Evolutionary conservation across 176 grass and related monocot genomes (phyloP).

Genomic region (Puccinellia tenuiflora): DNA sequence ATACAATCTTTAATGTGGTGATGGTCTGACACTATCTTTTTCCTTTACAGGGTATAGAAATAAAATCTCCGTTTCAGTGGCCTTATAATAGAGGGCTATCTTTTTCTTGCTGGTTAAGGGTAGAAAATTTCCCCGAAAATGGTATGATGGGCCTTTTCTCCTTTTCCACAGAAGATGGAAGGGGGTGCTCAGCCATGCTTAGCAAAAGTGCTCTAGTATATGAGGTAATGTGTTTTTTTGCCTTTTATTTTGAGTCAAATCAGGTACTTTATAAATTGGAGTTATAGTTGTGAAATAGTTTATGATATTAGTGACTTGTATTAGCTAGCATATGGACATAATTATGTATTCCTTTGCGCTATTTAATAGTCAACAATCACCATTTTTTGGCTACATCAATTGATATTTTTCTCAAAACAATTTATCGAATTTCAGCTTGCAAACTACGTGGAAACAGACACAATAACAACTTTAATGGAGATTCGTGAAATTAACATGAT

Average conservation of each 20-base stretch:
- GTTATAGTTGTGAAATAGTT: not conserved
- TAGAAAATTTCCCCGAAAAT: constrained; percentile 79
- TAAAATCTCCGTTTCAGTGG: constrained; percentile 81
- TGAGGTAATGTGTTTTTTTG: constrained; percentile 50
- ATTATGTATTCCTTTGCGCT: not conserved
- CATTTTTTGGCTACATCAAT: not conserved
- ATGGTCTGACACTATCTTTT: constrained; percentile 14
- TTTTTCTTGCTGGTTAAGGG: constrained; percentile 84
- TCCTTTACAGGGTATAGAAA: constrained; percentile 67
- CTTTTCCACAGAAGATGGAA: constrained; percentile 72
- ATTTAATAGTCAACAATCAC: not conserved
- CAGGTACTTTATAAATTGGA: not conserved
- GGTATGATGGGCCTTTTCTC: constrained; percentile 91
- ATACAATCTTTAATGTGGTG: not conserved
- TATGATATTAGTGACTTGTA: not conserved
- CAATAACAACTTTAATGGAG: not conserved
- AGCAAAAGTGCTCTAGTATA: constrained; percentile 69
- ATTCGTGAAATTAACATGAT: not conserved
- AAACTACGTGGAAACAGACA: not conserved
- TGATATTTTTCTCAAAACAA: not conserved
- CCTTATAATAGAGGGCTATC: constrained; percentile 79
- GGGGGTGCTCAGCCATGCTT: constrained; percentile 71
- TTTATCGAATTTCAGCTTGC: not conserved
- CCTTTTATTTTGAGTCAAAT: not conserved
- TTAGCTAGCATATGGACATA: not conserved